These are phyloP conservation scores for Liquidambar formosana DNA, from an alignment of 164 flowering plant species.

Conservation along the genomic window DNA sequence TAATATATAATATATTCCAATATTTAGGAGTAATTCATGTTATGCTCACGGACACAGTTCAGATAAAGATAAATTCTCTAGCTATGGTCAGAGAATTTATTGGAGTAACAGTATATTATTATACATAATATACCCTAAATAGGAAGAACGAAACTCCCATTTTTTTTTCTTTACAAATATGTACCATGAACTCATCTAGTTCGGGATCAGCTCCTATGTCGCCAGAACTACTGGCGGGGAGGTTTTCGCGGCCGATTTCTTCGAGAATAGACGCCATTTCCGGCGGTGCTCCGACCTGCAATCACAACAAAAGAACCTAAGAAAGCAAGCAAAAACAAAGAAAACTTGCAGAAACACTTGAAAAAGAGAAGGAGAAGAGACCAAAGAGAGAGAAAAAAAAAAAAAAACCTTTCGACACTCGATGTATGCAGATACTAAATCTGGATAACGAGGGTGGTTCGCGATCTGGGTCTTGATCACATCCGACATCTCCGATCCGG, in stretches of 20 bases:
- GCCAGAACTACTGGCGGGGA: neutral
- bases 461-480: conserved; percentile 52
- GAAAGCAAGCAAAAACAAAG: too few relatives aligned
- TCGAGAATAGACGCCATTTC: conserved; percentile 47
- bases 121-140: too few relatives aligned
- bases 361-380: neutral
- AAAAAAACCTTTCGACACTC: conserved; percentile 53
- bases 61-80: too few relatives aligned
- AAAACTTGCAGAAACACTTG: neutral
- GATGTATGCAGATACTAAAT: conserved; percentile 43
- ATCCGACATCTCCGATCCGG: conserved; percentile 36
- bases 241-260: conserved; percentile 37
- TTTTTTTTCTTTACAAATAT: neutral
- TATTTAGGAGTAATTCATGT: too few relatives aligned
- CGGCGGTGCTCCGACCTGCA: conserved; percentile 59
- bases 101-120: too few relatives aligned
- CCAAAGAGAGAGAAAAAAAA: neutral
- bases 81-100: too few relatives aligned
- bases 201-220: conserved; percentile 54
- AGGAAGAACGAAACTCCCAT: too few relatives aligned
- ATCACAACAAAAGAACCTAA: neutral
- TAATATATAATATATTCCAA: too few relatives aligned
- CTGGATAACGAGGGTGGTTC: conserved; percentile 55
- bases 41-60: too few relatives aligned
- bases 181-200: conserved; percentile 67